These are phyloP conservation scores for Rosa lucieae DNA, from an alignment of 306 rosid species.

Conservation along the genomic window DNA sequence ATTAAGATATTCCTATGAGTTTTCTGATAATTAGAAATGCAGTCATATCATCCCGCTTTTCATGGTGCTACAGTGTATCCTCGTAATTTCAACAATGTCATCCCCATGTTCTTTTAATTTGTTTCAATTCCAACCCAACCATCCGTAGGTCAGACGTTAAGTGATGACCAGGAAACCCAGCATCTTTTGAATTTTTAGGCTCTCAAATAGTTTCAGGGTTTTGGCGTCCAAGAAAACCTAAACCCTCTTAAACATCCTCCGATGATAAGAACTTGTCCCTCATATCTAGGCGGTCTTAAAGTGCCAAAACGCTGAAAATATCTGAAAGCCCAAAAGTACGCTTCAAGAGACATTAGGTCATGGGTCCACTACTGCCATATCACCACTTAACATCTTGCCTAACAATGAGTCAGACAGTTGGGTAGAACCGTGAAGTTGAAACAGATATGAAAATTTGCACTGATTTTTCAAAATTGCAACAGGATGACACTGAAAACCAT, in stretches of 20 bases:
- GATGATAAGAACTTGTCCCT: not conserved
- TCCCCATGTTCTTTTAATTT: not conserved
- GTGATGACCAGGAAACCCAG: not conserved
- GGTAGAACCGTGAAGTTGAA: not conserved
- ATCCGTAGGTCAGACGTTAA: not conserved
- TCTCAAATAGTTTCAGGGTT: not conserved
- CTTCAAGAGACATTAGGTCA: not conserved
- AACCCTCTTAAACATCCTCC: not conserved
- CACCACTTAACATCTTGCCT: not conserved
- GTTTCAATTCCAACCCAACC: not conserved
- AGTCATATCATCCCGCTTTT: not conserved
- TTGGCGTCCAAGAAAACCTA: not conserved
- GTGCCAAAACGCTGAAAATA: not conserved
- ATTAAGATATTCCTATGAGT: conserved; percentile 1
- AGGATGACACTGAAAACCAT: not conserved
- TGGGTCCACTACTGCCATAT: not conserved
- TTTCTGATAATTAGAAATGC: not conserved
- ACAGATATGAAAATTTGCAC: not conserved
- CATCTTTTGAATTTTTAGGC: not conserved
- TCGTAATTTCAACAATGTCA: not conserved
- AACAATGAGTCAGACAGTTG: not conserved
- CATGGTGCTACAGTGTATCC: not conserved
- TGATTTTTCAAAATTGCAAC: not conserved
- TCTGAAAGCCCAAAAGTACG: not conserved
- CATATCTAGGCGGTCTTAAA: not conserved